Base-by-base conservation (phyloP, 129 eudicot genomes). In the Scalesia atractyloides region DNA sequence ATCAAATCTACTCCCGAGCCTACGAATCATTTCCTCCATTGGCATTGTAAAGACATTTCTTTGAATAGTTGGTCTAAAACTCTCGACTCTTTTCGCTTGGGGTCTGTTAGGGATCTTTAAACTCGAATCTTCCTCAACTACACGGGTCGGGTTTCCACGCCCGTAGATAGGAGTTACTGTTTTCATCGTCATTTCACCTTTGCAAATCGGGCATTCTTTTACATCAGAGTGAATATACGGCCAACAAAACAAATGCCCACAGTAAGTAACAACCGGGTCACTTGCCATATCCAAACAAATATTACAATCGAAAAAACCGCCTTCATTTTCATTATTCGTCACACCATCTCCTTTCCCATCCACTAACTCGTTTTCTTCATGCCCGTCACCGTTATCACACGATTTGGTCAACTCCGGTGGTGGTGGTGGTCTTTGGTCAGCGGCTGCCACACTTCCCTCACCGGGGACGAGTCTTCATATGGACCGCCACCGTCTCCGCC, bases 161-260 rank as follows among this genome's bases (percentile, higher is more conserved):
- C 97, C 97, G 60, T 85, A 87, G 22, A 91, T 91, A 1, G 97
- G 97, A 44, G 91, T 91, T 3, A 91, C 83, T 20, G 77, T 85
- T 76, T 87, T 91, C 5, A 51, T 50, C 7, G 82, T 77, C 66
- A 88, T 90, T 66, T 91, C 95, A 33, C 95, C 97, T 66, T 91
- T 91, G 72, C 97, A 91, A 52, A 91, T 87, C 1, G 97, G 97
- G 20, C 97, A 91, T 66, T 91, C 95, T 39, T 86, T 87, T 20
- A 84, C 86, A 18, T 90, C 84, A 6, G 91, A 83, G 46, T 91
- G 91, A 67, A 79, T 26, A 72, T 91, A 91, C 19, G 97, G 82
- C 97, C 97, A 91, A 77, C 97, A 91, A 68, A 91, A 91, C 74
- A 91, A 69, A 73, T 91, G 97, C 15, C 97, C 97, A 59, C 97